Evolutionary conservation across 2,329 filamentous ascomycete species (phyloP), one percentile per base, ranked within the genome.

Genomic region (Nannizziopsis arthrosporioides): DNA sequence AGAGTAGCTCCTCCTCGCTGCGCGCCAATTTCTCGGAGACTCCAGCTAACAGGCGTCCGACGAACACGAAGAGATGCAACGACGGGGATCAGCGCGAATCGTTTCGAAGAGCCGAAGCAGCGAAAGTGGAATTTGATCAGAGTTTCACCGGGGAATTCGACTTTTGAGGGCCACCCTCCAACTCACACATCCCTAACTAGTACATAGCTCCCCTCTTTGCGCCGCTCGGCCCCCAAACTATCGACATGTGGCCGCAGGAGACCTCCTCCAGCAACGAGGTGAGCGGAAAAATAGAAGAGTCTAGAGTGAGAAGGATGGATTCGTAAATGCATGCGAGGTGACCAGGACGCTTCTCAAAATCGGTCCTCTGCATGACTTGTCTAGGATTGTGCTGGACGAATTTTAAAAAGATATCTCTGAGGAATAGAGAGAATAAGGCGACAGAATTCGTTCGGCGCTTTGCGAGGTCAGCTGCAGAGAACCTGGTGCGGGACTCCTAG

Each of bases 321-420:
- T 45, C 43, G 43, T 45, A 45, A 45, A 45, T 39, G 43, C 43
- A 45, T 45, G 43, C 43, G 35, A 45, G 35, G 42, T 44, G 42
- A 44, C 37, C 32, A 11, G 30, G 31, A 34, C 31, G n/a, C 11
- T 19, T 3, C 27, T 14, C 35, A 37, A 37, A 27, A 32, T 38
- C 17, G 19, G 43, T 38, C 32, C 34, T 45, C 18, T 45, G 43
- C 43, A 45, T 38, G 43, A 45, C 17, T 27, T 37, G 42, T 36
- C 27, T 10, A 27, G 15, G 9, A 18, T 42, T 9, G 9, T 11
- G 10, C 11, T 10, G 27, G 15, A 41, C 17, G 27, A 5, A 17
- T 12, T 32, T 7, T 35, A 35, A 27, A 35, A 35, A n/a, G n/a
- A 36, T 43, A 30, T 43, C 42, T 35, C 42, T 30, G 42, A 43